Evolutionary conservation across 192 early-diverging fungal species (phyloP), one percentile per base, ranked within the genome.

Genomic region (Linnemannia exigua): DNA sequence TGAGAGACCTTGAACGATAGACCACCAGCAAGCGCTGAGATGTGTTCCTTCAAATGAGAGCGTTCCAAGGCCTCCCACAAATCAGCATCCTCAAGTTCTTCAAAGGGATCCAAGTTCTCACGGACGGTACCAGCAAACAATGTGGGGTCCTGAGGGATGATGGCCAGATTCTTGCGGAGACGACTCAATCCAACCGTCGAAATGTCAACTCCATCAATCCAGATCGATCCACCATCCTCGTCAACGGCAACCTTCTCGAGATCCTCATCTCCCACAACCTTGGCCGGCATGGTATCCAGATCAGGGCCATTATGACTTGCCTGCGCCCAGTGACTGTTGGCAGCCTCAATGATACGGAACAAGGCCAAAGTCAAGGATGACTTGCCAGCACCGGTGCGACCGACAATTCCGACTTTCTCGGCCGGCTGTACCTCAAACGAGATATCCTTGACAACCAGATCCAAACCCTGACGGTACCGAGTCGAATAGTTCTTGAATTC

Each of bases 101-200:
- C 79, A 48, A 92, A 91, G 41, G 88, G 88, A 81, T 92, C 90
- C 75, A 92, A 48, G 37, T 92, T 92, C 50, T 82, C 89, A 74
- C 74, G 90, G 75, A 82, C 94, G 74, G 75, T 90, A 6, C 93
- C 89, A 37, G 84, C 76, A 72, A 95, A 95, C 31, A 95, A 79
- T 20, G 93, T 90, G 8, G 94, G 91, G 41, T 95, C 95, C 88
- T 95, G 95, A 25, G 95, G 94, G 75, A 96, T 96, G 66, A 96
- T 95, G 5, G 94, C 92, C 17, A 96, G 87, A 22, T 88, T 89
- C 54, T 80, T 89, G 74, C 88, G 90, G 70, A 82, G 88, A 84
- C 91, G 93, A 50, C 63, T 83, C 44, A 89, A 79, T 4, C 94
- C 95, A 19, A 96, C 89, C 3, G 82, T 71, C 0, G 82, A 74